Evolutionary conservation across 139 green algal species (phyloP).

Genomic region (Closterium sp.): DNA sequence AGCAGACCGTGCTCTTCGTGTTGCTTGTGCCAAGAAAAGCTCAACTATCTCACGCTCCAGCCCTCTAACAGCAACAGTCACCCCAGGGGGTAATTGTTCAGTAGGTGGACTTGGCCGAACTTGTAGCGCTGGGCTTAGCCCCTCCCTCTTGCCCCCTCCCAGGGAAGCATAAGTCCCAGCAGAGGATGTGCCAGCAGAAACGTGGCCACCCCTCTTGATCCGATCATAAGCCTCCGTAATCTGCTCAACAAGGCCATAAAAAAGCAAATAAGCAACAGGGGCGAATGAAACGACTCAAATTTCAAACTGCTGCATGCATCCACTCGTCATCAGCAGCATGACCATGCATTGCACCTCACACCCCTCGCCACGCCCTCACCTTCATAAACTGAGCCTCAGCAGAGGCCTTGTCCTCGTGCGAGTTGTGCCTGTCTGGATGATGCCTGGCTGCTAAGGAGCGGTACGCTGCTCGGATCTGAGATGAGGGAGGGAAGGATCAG

Average conservation of each 20-base stretch:
- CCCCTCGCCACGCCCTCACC: background rate
- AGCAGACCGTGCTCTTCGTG: background rate
- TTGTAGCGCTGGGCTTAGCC: background rate
- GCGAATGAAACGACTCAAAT: background rate
- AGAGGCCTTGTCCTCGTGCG: background rate
- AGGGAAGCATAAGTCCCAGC: background rate
- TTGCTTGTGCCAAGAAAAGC: background rate
- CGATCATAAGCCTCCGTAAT: background rate
- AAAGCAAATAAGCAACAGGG: background rate
- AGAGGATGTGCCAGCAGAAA: background rate
- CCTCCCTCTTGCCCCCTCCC: background rate
- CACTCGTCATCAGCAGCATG: background rate
- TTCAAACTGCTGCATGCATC: background rate
- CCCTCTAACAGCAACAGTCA: background rate
- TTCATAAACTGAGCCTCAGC: background rate
- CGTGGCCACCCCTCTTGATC: background rate
- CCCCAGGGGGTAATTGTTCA: background rate
- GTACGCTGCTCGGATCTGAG: too few relatives aligned
- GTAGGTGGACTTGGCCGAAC: background rate
- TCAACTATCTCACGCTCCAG: background rate
- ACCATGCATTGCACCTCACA: background rate
- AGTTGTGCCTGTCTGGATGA: too few relatives aligned
- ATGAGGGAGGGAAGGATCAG: too few relatives aligned
- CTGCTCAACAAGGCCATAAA: background rate
- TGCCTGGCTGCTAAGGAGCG: background rate